Evolutionary conservation across 78 protist species (phyloP), one percentile per base, ranked within the genome.

Genomic region (Mastigamoeba balamuthi): DNA sequence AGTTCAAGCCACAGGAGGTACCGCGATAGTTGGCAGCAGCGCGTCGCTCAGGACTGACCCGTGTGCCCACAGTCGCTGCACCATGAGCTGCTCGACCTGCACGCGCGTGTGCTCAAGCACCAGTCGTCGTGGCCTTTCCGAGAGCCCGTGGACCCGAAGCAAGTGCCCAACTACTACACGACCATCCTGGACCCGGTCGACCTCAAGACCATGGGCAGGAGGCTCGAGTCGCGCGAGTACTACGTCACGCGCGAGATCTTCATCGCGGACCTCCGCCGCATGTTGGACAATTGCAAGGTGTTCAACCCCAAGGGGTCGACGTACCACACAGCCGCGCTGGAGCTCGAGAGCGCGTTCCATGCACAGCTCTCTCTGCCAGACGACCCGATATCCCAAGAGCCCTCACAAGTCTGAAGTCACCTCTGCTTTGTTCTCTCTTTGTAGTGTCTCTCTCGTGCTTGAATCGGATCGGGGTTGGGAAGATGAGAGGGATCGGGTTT

Each of bases 121-220:
- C 43, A 40, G 40, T 27, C 28, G 37, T 17, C 84, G 39, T 79
- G 84, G 84, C 84, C 84, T 6, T 79, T 79, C 73, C 4, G 3
- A 3, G 58, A 58, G 67, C 41, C 85, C 4, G 85, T 80, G 17
- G 27, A 8, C 4, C 6, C 4, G 1, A 25, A 0, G 2, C 25
- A 67, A 1, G 83, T 69, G 25, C 75, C 84, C 2, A 75, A 84
- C 77, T 79, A 84, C 44, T n/a, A 74, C 66, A 9, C 64, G 30
- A 69, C 74, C 35, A 73, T 84, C 53, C 71, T 39, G 43, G 36
- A 79, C 36, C 85, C 89, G 30, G 38, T 84, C 6, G 72, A 67
- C 72, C 6, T 67, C 4, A 3, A 7, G n/a, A 25, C 39, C 7
- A 67, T 67, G 37, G n/a, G 6, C 6, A 23, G 6, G 58, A 4